phyloP scores from a whole-genome alignment of 2,329 filamentous ascomycete species.

The Sarocladium kiliense region DNA sequence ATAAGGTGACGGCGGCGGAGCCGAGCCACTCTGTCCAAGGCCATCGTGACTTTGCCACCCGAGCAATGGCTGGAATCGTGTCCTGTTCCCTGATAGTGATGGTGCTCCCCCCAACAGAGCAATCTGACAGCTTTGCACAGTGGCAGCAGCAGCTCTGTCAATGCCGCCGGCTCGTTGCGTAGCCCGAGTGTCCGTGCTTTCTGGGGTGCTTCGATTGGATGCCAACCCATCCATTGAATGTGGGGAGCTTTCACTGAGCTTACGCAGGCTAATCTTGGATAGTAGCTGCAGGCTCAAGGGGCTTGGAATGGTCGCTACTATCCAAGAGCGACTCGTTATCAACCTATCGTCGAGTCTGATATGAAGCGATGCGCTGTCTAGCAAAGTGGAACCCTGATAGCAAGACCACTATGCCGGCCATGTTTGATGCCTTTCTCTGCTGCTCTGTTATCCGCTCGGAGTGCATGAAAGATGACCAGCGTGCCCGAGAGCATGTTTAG shows the following conservation, averaged over 20 bases:
- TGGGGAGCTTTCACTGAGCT: neutral
- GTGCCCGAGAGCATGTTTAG: neutral
- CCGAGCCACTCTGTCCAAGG: neutral
- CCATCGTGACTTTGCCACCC: neutral
- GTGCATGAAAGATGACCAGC: neutral
- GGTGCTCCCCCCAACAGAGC: too few relatives aligned
- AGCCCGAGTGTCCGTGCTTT: neutral
- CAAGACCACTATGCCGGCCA: neutral
- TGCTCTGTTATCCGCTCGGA: neutral
- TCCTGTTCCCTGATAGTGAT: neutral
- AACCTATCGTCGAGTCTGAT: neutral
- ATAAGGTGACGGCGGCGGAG: neutral
- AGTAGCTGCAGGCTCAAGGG: constrained; percentile 1
- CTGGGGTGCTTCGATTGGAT: constrained; percentile 6
- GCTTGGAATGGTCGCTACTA: neutral
- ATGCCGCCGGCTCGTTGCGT: neutral
- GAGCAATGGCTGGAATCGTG: neutral
- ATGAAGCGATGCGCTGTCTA: neutral
- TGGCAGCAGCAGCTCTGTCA: too few relatives aligned
- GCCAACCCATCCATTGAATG: neutral
- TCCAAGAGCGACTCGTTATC: neutral
- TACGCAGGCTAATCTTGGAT: constrained; percentile 3
- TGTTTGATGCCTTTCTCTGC: neutral
- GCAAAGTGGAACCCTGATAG: neutral
- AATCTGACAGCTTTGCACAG: too few relatives aligned